Base-by-base conservation (phyloP, 257 asterid genomes). In the Lavandula angustifolia region DNA sequence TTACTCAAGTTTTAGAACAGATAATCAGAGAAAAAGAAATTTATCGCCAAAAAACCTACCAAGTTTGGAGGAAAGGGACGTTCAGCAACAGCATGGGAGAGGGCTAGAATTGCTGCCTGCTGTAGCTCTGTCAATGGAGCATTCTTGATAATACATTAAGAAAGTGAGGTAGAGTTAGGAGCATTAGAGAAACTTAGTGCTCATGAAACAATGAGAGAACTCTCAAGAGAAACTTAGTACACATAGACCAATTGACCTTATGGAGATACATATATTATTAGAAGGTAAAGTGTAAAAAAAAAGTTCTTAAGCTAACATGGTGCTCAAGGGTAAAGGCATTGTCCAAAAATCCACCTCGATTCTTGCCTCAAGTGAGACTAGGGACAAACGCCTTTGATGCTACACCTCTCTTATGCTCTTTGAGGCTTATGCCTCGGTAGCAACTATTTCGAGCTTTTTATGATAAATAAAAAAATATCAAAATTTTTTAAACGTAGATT, bases 41-140 rank as follows among this genome's bases (percentile, higher is more conserved):
- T 27, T 34, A 67, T n/a, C 31, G 13, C 58, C 35, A 55, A 38
- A 71, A 59, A 46, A 46, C 81, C 70, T 70, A 90, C 99, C 86
- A 94, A 76, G 78, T 80, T 88, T 33, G 85, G 59, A 9, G 99
- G 98, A 75, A 82, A 83, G 49, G 96, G 95, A 9, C 96, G 80
- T 75, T 94, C 96, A 7, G 95, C 85, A 78, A 90, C 98, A 51
- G 92, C 96, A 81, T 94, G 97, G 60, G 98, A 88, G 34, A 94
- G 97, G 3, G 95, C 95, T 68, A 78, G 84, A 62, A 94, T 73
- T 54, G 99, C 96, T 29, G 92, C 89, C 73, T 80, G 95, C 50
- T 90, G 97, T 74, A 90, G 95, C 80, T 90, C 96, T 42, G 97
- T 90, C 91, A 94, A 75, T 14, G 95, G 99, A 66, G 96, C 85